Base-by-base conservation (phyloP, 192 early-diverging fungal genomes). In the Coemansia sp. region DNA sequence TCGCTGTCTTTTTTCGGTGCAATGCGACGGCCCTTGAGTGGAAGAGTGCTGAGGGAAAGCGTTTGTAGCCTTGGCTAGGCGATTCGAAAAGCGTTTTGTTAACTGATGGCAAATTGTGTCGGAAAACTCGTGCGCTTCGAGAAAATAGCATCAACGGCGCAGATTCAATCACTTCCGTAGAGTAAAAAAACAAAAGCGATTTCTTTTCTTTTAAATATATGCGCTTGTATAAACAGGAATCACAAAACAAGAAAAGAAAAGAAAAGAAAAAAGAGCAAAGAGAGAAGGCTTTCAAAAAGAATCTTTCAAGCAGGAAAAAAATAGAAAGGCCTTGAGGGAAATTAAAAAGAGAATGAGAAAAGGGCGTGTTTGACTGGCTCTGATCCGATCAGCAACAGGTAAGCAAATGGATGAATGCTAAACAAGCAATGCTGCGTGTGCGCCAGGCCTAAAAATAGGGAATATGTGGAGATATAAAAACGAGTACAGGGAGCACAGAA, bases 1-100 rank as follows among this genome's bases (percentile, higher is more conserved):
- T 74, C 61, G 61, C 48, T 25, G 29, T 60, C 24, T 58, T 39
- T 11, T 16, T 13, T 7, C 53, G 23, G 11, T 32, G 18, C 23
- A 32, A 22, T 16, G 39, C 24, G 20, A 20, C 55, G 62, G 51
- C 27, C 22, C 36, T 34, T 39, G 32, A 20, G 39, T 27, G 20
- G 51, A 35, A 55, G 6, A 24, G 28, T 6, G 36, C 6, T 52
- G 28, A 2, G 9, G 32, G n/a, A n/a, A n/a, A 53, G 67, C 1
- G 30, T 28, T 18, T 7, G 25, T 32, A 49, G 55, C 25, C 23
- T 30, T 50, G 42, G 42, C 29, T 55, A 6, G 7, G 24, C 24
- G 27, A 27, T 52, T 28, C 8, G 7, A 24, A 7, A 27, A 52
- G n/a, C n/a, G n/a, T 24, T 42, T 9, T 6, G 3, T 42, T 42